Percentiles rank a stretch among this genome's conserved stretches.
Conservation (phyloP, 257 asterid genomes). For the Solanum piurae region DNA sequence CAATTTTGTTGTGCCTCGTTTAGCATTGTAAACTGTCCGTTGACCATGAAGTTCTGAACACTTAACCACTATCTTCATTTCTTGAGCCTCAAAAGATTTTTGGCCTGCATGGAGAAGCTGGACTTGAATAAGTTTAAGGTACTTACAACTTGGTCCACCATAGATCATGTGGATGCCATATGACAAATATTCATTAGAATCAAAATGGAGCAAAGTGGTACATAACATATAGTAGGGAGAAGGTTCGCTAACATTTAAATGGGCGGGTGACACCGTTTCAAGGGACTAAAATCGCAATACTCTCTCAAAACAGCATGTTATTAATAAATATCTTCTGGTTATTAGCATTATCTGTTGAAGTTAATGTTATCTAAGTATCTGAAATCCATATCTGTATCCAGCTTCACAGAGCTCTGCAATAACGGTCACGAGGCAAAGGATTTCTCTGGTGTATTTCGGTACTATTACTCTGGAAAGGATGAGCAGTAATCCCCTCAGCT, state of each 20-base stretch:
- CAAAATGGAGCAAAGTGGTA: not conserved
- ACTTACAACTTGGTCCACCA: not conserved
- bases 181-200: not conserved
- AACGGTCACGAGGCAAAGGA: constrained; percentile 55
- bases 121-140: not conserved
- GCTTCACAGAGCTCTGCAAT: constrained; percentile 61
- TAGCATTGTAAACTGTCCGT: not conserved
- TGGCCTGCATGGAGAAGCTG: not conserved
- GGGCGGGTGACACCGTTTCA: not conserved
- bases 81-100: not conserved
- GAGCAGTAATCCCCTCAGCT: constrained; percentile 23
- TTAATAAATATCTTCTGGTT: not conserved
- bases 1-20: not conserved
- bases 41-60: not conserved
- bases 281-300: not conserved
- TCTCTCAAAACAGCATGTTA: not conserved
- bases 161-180: not conserved
- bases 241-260: not conserved
- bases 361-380: not conserved
- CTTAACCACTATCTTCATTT: not conserved
- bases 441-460: constrained; percentile 81
- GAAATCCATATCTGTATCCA: constrained; percentile 10
- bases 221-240: not conserved
- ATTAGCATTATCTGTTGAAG: not conserved
- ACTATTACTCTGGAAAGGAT: constrained; percentile 65